Percentiles rank a stretch among this genome's conserved stretches.
phyloP scores from a whole-genome alignment of 2,329 filamentous ascomycete species.

The Cercospora citrullina region DNA sequence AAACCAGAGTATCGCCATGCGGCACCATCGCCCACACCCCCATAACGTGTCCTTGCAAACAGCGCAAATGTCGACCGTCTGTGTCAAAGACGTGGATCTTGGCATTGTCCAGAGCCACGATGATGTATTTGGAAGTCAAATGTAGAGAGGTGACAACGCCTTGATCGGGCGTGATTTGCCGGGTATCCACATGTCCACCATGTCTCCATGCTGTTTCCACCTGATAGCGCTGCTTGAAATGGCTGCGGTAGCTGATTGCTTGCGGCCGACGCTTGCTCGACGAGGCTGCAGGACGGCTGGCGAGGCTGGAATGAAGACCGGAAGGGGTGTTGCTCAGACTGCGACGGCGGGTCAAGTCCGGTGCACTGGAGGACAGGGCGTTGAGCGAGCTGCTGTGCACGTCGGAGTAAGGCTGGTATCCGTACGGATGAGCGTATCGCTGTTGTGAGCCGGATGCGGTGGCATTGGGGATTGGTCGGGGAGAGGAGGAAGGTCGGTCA shows the following conservation, averaged over 20 bases:
- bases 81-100: constrained; percentile 98
- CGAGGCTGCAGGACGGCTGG: constrained; percentile 40
- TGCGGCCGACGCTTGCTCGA: constrained; percentile 53
- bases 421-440: constrained; percentile 34
- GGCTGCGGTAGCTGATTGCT: constrained; percentile 84
- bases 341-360: constrained; percentile 45
- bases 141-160: constrained; percentile 96
- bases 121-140: constrained; percentile 92
- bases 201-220: constrained; percentile 96
- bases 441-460: constrained; percentile 21
- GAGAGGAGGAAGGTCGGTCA: constrained; percentile 34
- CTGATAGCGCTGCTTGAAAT: constrained; percentile 96
- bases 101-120: constrained; percentile 94
- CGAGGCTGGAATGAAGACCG: constrained; percentile 31
- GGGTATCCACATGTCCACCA: constrained; percentile 77
- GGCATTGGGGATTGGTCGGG: constrained; percentile 27
- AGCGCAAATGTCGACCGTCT: constrained; percentile 82
- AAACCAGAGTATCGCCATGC: constrained; percentile 92
- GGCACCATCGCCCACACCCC: constrained; percentile 99
- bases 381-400: constrained; percentile 33
- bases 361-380: constrained; percentile 49
- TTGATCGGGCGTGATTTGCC: constrained; percentile 92
- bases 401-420: constrained; percentile 30
- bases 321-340: constrained; percentile 29
- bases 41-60: constrained; percentile 94